A percentile compares a stretch with the other conserved stretches of the same genome.
Conservation (phyloP, 2,329 filamentous ascomycete species). For the Aspergillus pseudonomiae region DNA sequence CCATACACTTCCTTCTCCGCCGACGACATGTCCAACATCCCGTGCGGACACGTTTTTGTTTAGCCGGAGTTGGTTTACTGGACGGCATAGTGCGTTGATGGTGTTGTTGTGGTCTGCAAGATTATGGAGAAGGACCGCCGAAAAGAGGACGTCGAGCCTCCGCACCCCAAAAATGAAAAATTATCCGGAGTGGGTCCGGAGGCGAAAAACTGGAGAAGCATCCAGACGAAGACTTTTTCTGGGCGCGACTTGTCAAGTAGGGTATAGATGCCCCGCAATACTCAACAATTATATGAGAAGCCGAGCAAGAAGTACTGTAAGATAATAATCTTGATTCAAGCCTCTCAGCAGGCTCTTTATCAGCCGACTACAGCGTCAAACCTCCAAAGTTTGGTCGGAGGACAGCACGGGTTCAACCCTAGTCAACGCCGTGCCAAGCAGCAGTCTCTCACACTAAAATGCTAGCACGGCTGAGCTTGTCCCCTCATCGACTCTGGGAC, state of each 20-base stretch:
- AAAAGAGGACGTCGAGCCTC: conserved; percentile 10
- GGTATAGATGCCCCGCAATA: too few species aligned
- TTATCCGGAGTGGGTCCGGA: conserved; percentile 2
- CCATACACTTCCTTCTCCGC: conserved; percentile 29
- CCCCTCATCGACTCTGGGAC: neutral
- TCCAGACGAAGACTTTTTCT: neutral
- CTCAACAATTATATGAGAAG: too few species aligned
- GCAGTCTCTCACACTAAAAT: neutral
- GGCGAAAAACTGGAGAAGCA: conserved; percentile 3
- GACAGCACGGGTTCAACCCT: too few species aligned
- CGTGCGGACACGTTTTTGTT: conserved; percentile 29
- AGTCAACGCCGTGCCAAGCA: too few species aligned
- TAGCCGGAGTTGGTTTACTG: conserved; percentile 24
- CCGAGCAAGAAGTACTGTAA: too few species aligned
- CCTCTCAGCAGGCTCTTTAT: too few species aligned
- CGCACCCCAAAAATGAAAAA: conserved; percentile 2
- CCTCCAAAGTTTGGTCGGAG: too few species aligned
- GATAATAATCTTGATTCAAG: too few species aligned
- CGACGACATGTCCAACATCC: conserved; percentile 30
- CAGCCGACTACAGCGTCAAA: too few species aligned
- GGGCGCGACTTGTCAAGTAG: too few species aligned
- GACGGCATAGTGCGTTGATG: conserved; percentile 1
- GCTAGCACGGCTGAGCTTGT: neutral
- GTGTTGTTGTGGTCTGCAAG: neutral
- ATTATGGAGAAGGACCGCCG: neutral